Conservation (phyloP, 192 early-diverging fungal genomes). For the Coemansia sp. region DNA sequence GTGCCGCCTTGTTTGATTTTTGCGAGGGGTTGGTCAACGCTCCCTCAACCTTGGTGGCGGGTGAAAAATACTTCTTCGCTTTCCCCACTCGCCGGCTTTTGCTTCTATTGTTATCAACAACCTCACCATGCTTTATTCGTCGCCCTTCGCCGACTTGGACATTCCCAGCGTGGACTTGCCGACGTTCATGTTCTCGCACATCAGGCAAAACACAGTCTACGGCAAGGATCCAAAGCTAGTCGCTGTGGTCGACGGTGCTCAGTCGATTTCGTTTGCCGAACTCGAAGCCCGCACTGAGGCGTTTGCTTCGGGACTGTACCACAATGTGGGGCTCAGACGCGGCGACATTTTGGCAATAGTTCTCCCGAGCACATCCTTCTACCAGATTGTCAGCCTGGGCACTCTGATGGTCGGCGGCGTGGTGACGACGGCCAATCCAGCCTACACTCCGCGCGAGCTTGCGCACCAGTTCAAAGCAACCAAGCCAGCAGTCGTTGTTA, state of each 20-base stretch:
- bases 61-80: too few species aligned
- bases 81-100: neutral
- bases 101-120: neutral
- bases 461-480: constrained; percentile 73
- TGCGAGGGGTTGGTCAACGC: neutral
- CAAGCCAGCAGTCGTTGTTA: constrained; percentile 64
- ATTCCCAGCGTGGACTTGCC: constrained; percentile 44
- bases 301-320: constrained; percentile 45
- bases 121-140: constrained; percentile 41
- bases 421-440: constrained; percentile 76
- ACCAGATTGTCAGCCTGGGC: constrained; percentile 62
- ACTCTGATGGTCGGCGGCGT: constrained; percentile 64
- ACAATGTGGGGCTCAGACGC: constrained; percentile 57
- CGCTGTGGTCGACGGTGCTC: constrained; percentile 15
- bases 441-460: constrained; percentile 76
- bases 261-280: constrained; percentile 28
- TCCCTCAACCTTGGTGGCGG: neutral
- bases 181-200: constrained; percentile 34
- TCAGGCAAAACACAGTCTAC: constrained; percentile 26
- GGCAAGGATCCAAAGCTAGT: constrained; percentile 29
- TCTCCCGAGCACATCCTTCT: constrained; percentile 67
- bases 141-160: constrained; percentile 17
- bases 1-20: too few species aligned
- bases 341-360: constrained; percentile 71
- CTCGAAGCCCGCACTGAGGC: constrained; percentile 19